Percentiles rank a stretch among this genome's conserved stretches.
Conservation (phyloP, 768 basidiomycete species). For the Kwoniella heveanensis region DNA sequence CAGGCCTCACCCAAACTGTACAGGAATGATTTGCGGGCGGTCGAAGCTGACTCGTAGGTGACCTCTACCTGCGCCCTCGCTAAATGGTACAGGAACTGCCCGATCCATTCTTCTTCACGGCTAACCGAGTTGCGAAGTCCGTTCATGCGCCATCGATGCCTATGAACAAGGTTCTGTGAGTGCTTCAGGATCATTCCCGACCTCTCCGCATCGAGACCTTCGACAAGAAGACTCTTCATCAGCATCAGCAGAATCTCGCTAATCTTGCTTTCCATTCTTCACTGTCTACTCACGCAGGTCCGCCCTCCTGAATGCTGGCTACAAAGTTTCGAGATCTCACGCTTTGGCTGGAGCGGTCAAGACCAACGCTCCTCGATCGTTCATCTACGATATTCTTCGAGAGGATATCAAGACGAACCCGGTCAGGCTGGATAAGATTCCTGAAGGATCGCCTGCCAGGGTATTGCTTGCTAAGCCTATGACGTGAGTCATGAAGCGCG, state of each 20-base stretch:
- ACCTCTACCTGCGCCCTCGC: neutral
- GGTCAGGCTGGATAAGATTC: slow-evolving; percentile 79
- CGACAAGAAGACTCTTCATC: too few relatives aligned
- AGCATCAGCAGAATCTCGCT: neutral
- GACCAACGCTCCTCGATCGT: slow-evolving; percentile 72
- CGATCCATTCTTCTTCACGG: slow-evolving; percentile 48
- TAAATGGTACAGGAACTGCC: slow-evolving; percentile 35
- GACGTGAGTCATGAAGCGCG: slow-evolving; percentile 60
- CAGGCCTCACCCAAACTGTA: neutral
- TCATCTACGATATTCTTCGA: slow-evolving; percentile 79
- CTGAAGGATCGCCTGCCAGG: slow-evolving; percentile 70
- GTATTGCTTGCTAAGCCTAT: slow-evolving; percentile 70
- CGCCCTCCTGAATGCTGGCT: slow-evolving; percentile 82
- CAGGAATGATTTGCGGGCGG: too few relatives aligned
- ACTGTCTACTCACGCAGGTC: slow-evolving; percentile 62
- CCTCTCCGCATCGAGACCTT: neutral
- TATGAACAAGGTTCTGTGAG: slow-evolving; percentile 25
- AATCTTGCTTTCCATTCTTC: slow-evolving; percentile 3
- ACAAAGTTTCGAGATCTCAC: slow-evolving; percentile 86
- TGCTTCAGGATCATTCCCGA: neutral
- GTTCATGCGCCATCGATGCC: slow-evolving; percentile 32
- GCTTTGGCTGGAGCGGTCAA: slow-evolving; percentile 86
- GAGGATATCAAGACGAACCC: slow-evolving; percentile 82
- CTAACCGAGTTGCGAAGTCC: slow-evolving; percentile 34
- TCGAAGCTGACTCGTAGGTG: neutral